Evolutionary conservation across 306 rosid species (phyloP).

Genomic region (Alnus rubra): DNA sequence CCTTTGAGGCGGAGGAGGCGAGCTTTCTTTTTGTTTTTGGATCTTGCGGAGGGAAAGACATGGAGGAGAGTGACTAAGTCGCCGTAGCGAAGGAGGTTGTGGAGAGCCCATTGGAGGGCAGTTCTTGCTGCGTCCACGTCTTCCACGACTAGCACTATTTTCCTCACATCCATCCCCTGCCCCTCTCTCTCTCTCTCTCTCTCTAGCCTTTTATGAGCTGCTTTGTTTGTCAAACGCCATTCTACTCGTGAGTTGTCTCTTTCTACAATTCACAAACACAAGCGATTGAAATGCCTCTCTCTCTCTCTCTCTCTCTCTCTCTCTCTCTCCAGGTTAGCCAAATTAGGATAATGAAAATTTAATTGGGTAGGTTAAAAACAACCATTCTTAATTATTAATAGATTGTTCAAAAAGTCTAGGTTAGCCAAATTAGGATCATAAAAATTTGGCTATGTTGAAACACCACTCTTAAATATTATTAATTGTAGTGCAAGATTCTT

Average conservation of each 20-base stretch:
- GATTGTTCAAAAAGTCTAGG: too few species aligned
- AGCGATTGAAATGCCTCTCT: too few species aligned
- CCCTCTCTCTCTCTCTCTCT: neutral
- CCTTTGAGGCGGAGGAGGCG: conserved; percentile 72
- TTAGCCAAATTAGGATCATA: neutral
- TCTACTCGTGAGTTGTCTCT: neutral
- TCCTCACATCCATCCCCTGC: conserved; percentile 64
- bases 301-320: neutral
- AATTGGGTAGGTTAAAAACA: neutral
- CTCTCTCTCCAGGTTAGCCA: neutral
- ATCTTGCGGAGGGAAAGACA: conserved; percentile 55
- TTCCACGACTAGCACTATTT: conserved; percentile 82
- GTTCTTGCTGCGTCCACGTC: conserved; percentile 83
- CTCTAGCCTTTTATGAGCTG: conserved; percentile 1
- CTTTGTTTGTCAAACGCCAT: neutral
- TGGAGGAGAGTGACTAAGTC: conserved; percentile 82
- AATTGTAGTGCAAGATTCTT: neutral
- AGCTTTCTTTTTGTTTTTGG: conserved; percentile 54
- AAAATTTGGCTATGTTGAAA: neutral
- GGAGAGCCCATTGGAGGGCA: conserved; percentile 82
- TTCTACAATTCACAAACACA: neutral
- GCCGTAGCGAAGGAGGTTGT: conserved; percentile 67
- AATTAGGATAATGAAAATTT: neutral
- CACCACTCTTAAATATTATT: neutral
- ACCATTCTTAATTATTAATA: neutral